Conservation (phyloP, 164 flowering plant species). For the Piper betle region DNA sequence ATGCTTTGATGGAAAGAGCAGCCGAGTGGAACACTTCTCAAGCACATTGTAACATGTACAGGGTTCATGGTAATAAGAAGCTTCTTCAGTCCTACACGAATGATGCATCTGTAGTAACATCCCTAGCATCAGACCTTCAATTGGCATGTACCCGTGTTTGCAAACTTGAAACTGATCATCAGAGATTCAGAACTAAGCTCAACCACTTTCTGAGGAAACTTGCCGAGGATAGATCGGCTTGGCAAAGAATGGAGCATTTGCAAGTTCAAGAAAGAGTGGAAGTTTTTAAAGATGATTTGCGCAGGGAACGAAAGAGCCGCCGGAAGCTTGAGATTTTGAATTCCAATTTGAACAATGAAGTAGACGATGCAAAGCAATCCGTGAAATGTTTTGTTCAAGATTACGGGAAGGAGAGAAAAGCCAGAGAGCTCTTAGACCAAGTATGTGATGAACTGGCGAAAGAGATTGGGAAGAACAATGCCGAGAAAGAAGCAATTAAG, state of each 20-base stretch:
- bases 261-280: constrained; percentile 72
- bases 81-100: constrained; percentile 37
- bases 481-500: constrained; percentile 48
- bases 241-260: constrained; percentile 91
- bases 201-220: constrained; percentile 77
- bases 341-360: constrained; percentile 73
- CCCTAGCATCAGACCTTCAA: constrained; percentile 65
- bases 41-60: constrained; percentile 34
- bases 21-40: too few species aligned
- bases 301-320: constrained; percentile 66
- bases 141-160: constrained; percentile 59
- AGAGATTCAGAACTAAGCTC: constrained; percentile 72
- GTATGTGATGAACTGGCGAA: constrained; percentile 74
- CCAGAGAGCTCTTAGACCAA: constrained; percentile 43
- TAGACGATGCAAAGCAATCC: constrained; percentile 58
- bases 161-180: constrained; percentile 72
- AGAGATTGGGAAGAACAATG: constrained; percentile 51
- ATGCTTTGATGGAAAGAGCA: too few species aligned
- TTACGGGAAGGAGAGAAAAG: constrained; percentile 76
- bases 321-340: constrained; percentile 72
- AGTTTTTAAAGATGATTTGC: constrained; percentile 51
- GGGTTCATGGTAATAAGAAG: constrained; percentile 33
- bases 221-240: constrained; percentile 65
- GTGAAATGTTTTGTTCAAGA: constrained; percentile 74
- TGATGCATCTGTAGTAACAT: constrained; percentile 38